A percentile compares a stretch with the other conserved stretches of the same genome.
phyloP scores from a whole-genome alignment of 2,329 filamentous ascomycete genomes.

The Stagonosporopsis rhizophila region DNA sequence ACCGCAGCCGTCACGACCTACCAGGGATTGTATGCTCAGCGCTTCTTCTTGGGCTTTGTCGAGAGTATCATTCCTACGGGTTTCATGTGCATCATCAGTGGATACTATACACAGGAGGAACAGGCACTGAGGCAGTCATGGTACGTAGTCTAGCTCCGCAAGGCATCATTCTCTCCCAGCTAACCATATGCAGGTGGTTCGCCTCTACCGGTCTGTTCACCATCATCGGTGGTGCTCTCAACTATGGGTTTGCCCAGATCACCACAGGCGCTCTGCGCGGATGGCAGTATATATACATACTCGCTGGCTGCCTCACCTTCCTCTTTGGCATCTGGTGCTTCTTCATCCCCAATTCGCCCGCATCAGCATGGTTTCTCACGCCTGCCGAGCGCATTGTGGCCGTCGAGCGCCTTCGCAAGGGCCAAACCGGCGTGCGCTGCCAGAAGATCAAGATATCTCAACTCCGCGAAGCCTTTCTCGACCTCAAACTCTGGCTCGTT shows the following conservation, averaged over 20 bases:
- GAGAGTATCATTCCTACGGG: constrained; percentile 64
- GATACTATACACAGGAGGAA: constrained; percentile 52
- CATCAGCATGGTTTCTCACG: constrained; percentile 72
- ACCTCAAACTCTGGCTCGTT: constrained; percentile 53
- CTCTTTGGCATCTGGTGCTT: constrained; percentile 72
- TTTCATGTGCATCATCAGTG: constrained; percentile 61
- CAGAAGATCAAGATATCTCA: constrained; percentile 62
- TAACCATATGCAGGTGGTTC: constrained; percentile 59
- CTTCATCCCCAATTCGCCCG: constrained; percentile 69
- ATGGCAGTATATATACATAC: constrained; percentile 73
- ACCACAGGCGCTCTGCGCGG: constrained; percentile 50
- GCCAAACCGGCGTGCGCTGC: constrained; percentile 60
- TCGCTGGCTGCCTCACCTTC: constrained; percentile 64
- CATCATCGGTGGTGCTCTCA: constrained; percentile 42
- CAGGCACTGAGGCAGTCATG: constrained; percentile 63
- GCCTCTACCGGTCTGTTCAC: constrained; percentile 57
- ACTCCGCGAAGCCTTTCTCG: constrained; percentile 55
- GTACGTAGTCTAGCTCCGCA: background rate
- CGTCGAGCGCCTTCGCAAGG: constrained; percentile 54
- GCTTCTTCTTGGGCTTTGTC: constrained; percentile 64
- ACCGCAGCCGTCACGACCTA: constrained; percentile 71
- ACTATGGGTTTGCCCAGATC: constrained; percentile 51
- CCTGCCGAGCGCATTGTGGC: constrained; percentile 66
- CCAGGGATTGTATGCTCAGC: constrained; percentile 65
- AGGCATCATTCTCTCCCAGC: background rate